Conservation (phyloP, 2,329 filamentous ascomycete genomes). For the Arthrobotrys entomopaga region DNA sequence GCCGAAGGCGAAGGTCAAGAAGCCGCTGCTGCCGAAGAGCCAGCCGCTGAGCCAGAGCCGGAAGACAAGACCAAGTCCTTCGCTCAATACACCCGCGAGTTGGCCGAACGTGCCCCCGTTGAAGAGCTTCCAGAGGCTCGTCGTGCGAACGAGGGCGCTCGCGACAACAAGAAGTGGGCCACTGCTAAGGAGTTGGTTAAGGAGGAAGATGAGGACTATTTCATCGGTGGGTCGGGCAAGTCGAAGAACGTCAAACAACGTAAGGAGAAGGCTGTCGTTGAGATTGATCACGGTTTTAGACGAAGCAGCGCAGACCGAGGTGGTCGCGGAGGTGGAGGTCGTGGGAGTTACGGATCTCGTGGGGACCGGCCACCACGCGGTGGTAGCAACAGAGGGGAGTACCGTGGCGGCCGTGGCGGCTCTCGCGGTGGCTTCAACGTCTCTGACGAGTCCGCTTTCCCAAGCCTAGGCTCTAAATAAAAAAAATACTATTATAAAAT, state of each 20-base stretch:
- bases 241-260: constrained; percentile 87
- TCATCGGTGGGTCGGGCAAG: constrained; percentile 69
- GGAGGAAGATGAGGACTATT: constrained; percentile 76
- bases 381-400: constrained; percentile 61
- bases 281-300: constrained; percentile 81
- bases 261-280: constrained; percentile 88
- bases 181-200: constrained; percentile 77
- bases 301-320: constrained; percentile 68
- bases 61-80: constrained; percentile 93
- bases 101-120: constrained; percentile 69
- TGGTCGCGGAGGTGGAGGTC: constrained; percentile 67
- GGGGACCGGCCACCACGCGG: constrained; percentile 66
- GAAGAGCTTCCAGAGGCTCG: constrained; percentile 75
- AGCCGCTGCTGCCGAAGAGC: constrained; percentile 61
- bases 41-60: constrained; percentile 67
- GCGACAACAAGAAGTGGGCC: constrained; percentile 91
- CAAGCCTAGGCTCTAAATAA: constrained; percentile 65
- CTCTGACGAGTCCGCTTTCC: constrained; percentile 67
- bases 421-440: constrained; percentile 62
- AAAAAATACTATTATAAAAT: neutral
- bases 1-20: constrained; percentile 65
- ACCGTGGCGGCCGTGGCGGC: constrained; percentile 61
- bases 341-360: constrained; percentile 63
- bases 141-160: constrained; percentile 90
- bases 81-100: constrained; percentile 83